Percentiles rank a stretch among this genome's conserved stretches.
Evolutionary conservation across 2,329 filamentous ascomycete species (phyloP).

Genomic region (Dothideomycetidae sp.): DNA sequence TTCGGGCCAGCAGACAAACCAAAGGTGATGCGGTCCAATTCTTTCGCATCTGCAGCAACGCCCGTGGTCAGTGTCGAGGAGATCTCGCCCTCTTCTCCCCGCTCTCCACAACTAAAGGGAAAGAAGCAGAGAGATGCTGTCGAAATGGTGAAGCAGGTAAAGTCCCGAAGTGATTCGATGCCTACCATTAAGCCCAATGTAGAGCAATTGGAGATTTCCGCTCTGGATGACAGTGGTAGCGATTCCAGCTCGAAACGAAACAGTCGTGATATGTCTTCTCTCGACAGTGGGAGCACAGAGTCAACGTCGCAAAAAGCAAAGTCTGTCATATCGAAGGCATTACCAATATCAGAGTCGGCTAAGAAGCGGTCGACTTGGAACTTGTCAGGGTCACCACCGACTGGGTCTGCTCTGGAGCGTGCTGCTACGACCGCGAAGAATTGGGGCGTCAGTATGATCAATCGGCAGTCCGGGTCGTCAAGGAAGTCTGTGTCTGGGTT

Average conservation of each 20-base stretch:
- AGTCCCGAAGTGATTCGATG: conserved; percentile 7
- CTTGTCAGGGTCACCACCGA: conserved; percentile 1
- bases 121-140: conserved; percentile 45
- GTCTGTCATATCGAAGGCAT: neutral
- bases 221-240: neutral
- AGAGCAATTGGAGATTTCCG: neutral
- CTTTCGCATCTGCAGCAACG: conserved; percentile 47
- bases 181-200: neutral
- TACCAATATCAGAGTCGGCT: conserved; percentile 1
- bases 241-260: neutral
- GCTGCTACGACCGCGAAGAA: conserved; percentile 44
- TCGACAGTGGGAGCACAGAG: neutral
- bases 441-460: conserved; percentile 41
- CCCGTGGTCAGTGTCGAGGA: conserved; percentile 55
- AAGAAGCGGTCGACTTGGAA: conserved; percentile 4
- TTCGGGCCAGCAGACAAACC: conserved; percentile 29
- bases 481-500: conserved; percentile 16
- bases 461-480: conserved; percentile 20
- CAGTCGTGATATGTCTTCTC: neutral
- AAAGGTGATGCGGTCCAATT: conserved; percentile 44
- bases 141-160: conserved; percentile 23
- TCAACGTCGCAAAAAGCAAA: neutral
- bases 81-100: conserved; percentile 46
- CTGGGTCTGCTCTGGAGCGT: conserved; percentile 3
- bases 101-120: conserved; percentile 28